Evolutionary conservation across 2,329 filamentous ascomycete species (phyloP), one percentile per base, ranked within the genome.

Genomic region (Tolypocladium pustulatum): DNA sequence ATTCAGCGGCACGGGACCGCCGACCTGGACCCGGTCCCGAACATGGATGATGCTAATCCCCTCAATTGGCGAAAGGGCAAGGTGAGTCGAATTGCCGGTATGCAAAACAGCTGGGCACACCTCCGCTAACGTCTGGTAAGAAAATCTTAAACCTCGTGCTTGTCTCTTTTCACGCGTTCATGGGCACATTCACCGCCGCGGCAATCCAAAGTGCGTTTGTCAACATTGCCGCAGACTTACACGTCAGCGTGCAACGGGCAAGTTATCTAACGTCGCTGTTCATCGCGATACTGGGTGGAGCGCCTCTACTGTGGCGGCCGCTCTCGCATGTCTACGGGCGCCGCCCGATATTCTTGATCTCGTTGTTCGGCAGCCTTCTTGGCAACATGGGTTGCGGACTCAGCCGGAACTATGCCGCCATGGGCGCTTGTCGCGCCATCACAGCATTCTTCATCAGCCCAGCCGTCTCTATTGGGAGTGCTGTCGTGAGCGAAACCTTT

Each of bases 91-190:
- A 46, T 36, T 32, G 25, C 8, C 25, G 15, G 13, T 5, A 15
- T 7, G 0, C 22, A 12, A 17, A 22, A 10, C 22, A 30, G 13
- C 43, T 3, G 13, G 10, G 25, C 13, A 30, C 3, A 15, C 17
- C 15, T 7, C 27, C 13, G 43, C 43, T 49, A 49, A 49, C 25
- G 6, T 25, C 8, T 4, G 38, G n/a, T 37, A 60, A 81, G 78
- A 84, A 83, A 76, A 66, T 73, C 0, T 59, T 71, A 57, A 82
- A 84, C 59, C 69, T 85, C 0, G 58, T 76, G 13, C 74, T 84
- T 12, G 80, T 85, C 20, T 78, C 80, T 0, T 81, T 82, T 64
- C 80, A 84, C 58, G 78, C 80, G 34, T 78, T 78, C 68, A 84
- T 84, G 78, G 75, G 76, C 52, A 81, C 79, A 1, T 83, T 84